Conservation (phyloP, 108 stramenopile species). For the Craspedostauros australis region DNA sequence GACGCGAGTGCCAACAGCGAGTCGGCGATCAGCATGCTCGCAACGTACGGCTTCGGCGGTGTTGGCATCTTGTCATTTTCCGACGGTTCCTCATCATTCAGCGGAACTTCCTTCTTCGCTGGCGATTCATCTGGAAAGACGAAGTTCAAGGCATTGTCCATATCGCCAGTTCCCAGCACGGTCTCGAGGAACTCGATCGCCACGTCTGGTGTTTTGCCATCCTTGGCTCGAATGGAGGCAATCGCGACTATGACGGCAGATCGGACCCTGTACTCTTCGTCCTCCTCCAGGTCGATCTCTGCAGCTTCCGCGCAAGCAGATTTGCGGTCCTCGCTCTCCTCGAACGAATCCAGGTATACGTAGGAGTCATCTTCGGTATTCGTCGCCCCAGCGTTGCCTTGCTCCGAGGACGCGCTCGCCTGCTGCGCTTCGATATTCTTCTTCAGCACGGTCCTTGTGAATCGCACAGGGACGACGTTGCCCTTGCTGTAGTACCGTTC, state of each 20-base stretch:
- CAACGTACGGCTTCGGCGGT: constrained; percentile 56
- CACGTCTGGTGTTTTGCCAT: constrained; percentile 67
- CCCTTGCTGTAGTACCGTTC: constrained; percentile 70
- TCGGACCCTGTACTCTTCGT: constrained; percentile 79
- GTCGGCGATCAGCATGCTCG: constrained; percentile 70
- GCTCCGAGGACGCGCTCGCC: constrained; percentile 14
- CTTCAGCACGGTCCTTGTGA: constrained; percentile 61
- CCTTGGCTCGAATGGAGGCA: constrained; percentile 72
- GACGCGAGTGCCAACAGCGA: constrained; percentile 70
- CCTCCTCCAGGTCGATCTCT: constrained; percentile 79
- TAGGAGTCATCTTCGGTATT: constrained; percentile 49
- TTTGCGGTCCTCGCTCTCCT: constrained; percentile 51
- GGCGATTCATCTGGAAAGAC: constrained; percentile 64
- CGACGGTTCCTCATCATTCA: constrained; percentile 16
- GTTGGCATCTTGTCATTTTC: constrained; percentile 31
- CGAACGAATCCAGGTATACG: constrained; percentile 62
- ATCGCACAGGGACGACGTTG: constrained; percentile 64
- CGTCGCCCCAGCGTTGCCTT: constrained; percentile 33
- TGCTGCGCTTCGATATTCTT: constrained; percentile 46
- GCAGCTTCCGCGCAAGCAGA: constrained; percentile 66
- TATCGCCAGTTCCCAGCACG: constrained; percentile 63
- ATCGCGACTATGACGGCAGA: constrained; percentile 75
- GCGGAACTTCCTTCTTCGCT: constrained; percentile 38
- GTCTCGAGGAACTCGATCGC: constrained; percentile 65
- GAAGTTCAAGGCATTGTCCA: constrained; percentile 51